phyloP scores from a whole-genome alignment of 129 eudicot species.

The Scalesia atractyloides region DNA sequence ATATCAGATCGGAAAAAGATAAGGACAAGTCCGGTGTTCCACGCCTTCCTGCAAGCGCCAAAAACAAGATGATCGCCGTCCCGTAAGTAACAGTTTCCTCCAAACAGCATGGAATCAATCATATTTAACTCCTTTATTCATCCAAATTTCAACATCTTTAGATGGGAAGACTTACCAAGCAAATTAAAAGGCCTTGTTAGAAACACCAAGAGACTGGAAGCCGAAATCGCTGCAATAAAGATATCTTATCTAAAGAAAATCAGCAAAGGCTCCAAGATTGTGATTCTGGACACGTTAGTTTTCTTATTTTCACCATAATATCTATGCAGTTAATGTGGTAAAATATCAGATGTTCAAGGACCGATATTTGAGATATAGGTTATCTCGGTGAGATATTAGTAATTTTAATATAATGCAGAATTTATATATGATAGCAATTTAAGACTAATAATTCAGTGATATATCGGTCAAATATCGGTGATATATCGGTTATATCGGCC shows the following conservation, averaged over 20 bases:
- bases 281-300: constrained; percentile 85
- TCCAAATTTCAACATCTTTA: constrained; percentile 26
- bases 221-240: constrained; percentile 88
- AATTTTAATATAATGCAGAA: no score
- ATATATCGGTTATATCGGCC: no score
- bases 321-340: no score
- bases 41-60: constrained; percentile 88
- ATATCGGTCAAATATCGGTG: no score
- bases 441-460: no score
- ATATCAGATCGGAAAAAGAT: constrained; percentile 91
- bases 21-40: constrained; percentile 95
- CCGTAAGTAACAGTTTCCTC: constrained; percentile 63
- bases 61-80: constrained; percentile 75
- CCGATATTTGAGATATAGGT: no score
- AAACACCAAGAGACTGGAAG: constrained; percentile 77
- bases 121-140: neutral
- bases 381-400: no score
- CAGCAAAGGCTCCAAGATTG: constrained; percentile 82
- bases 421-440: no score
- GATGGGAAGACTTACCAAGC: constrained; percentile 87
- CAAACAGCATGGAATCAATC: neutral
- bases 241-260: constrained; percentile 89
- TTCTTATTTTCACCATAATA: neutral
- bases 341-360: no score
- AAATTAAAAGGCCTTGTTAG: constrained; percentile 70